Evolutionary conservation across 2,329 filamentous ascomycete genomes (phyloP).

Genomic region (Orbilia oligospora): DNA sequence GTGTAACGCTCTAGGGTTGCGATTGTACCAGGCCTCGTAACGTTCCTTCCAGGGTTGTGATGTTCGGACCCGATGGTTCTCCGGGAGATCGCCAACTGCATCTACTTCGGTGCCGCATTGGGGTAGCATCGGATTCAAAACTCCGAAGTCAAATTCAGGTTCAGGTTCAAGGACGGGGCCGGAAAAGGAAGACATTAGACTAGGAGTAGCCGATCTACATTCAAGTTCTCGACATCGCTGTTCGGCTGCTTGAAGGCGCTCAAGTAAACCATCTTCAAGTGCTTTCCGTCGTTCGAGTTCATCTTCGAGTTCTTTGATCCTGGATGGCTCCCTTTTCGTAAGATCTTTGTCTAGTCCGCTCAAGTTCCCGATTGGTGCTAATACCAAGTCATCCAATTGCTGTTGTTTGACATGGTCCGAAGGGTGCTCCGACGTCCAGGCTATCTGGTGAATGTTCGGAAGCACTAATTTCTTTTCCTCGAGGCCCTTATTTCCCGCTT

Average conservation of each 20-base stretch:
- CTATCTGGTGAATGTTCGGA: neutral
- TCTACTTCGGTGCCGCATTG: neutral
- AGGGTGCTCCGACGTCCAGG: too few species aligned
- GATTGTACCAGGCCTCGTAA: constrained; percentile 23
- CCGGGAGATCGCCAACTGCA: constrained; percentile 15
- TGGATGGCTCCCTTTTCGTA: neutral
- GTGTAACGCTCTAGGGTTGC: constrained; percentile 7
- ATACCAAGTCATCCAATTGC: neutral
- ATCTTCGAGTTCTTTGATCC: neutral
- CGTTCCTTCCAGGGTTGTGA: constrained; percentile 23
- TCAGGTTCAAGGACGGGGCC: neutral
- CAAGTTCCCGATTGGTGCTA: neutral
- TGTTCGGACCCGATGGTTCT: neutral
- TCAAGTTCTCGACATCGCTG: constrained; percentile 10
- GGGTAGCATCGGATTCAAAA: constrained; percentile 15
- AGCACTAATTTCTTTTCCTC: neutral
- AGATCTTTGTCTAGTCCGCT: too few species aligned
- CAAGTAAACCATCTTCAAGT: neutral
- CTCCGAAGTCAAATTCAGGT: constrained; percentile 9
- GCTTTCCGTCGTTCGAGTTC: neutral
- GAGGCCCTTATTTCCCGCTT: neutral
- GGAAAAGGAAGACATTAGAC: neutral
- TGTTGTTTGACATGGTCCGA: neutral
- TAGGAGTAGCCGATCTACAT: neutral
- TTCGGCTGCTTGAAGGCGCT: constrained; percentile 5